Evolutionary conservation across 2,329 filamentous ascomycete genomes (phyloP), one percentile per base, ranked within the genome.

Genomic region (Dactylellina sp.): DNA sequence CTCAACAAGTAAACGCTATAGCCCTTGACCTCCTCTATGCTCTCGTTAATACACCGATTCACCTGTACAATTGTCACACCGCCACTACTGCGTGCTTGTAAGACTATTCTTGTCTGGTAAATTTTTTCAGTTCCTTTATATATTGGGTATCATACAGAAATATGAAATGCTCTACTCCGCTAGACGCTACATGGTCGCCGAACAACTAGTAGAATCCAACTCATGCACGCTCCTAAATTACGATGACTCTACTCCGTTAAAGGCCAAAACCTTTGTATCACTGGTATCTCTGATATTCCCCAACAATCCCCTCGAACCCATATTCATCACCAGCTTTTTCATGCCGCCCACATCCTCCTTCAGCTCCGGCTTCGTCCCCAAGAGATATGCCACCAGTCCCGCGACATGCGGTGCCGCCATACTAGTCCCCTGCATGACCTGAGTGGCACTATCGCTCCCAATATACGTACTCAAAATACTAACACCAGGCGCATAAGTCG

Each of bases 351-450:
- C 47, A 46, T 74, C 55, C 18, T 46, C 46, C 55, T 46, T 62
- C 47, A 74, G 40, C n/a, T 65, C 59, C 28, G 39, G 40, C 2
- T 42, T 47, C 16, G 56, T 9, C 1, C 57, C 39, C 14, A 68
- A 22, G 14, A 91, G 81, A 81, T 91, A 91, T 25, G 88, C 88
- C 12, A 87, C 88, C 2, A 91, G 83, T 52, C 89, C 89, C 52
- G 87, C 85, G 61, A 91, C 84, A 79, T 91, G 89, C 0, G 89
- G 89, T 11, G 85, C 85, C 24, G 84, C 84, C 86, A 84, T 84
- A 52, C 79, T 83, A 2, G 84, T 86, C n/a, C 84, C 84, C 16
- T 80, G 81, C 16, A 85, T 80, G 61, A 81, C 81, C 76, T 85
- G 84, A 76, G 86, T 83, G 63, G 85, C 82, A 18, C 80, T 84